phyloP scores from a whole-genome alignment of 1,139 yeast genomes.

The Yamadazyma sp. region DNA sequence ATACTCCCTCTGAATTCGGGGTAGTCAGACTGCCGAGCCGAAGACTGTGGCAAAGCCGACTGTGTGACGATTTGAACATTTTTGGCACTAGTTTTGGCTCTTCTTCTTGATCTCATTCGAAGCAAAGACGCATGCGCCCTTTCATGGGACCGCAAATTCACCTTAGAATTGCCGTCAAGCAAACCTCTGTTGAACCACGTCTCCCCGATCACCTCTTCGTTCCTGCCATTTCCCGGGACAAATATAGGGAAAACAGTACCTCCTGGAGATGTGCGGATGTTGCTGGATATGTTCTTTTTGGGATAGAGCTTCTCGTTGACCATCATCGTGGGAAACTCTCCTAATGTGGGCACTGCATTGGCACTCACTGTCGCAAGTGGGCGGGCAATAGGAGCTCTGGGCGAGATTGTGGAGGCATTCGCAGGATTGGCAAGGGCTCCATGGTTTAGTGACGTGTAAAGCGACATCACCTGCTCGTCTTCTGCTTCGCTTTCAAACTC shows the following conservation, averaged over 20 bases:
- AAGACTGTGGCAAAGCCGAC: conserved; percentile 9
- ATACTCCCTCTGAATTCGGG: conserved; percentile 7
- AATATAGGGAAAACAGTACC: conserved; percentile 12
- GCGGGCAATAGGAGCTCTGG: conserved; percentile 23
- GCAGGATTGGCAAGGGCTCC: conserved; percentile 19
- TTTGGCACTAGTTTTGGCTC: conserved; percentile 45
- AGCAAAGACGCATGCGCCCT: conserved; percentile 68
- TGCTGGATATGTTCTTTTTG: conserved; percentile 6
- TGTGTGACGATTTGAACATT: conserved; percentile 31
- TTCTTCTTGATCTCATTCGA: conserved; percentile 60
- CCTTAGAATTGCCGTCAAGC: conserved; percentile 30
- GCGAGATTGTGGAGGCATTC: conserved; percentile 22
- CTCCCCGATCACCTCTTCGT: conserved; percentile 3
- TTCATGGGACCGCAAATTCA: conserved; percentile 49
- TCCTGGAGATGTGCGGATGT: conserved; percentile 8
- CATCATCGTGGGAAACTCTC: conserved; percentile 46
- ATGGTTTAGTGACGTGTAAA: conserved; percentile 43
- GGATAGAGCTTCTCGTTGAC: conserved; percentile 29
- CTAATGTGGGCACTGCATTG: conserved; percentile 41
- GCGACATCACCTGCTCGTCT: conserved; percentile 55
- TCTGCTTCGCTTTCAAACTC: conserved; percentile 44
- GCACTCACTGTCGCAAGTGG: conserved; percentile 19
- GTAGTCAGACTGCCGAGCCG: conserved; percentile 24
- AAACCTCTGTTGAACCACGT: conserved; percentile 6
- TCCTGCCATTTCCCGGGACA: conserved; percentile 6